Base-by-base conservation (phyloP, 345 rosid genomes). In the Orychophragmus violaceus region DNA sequence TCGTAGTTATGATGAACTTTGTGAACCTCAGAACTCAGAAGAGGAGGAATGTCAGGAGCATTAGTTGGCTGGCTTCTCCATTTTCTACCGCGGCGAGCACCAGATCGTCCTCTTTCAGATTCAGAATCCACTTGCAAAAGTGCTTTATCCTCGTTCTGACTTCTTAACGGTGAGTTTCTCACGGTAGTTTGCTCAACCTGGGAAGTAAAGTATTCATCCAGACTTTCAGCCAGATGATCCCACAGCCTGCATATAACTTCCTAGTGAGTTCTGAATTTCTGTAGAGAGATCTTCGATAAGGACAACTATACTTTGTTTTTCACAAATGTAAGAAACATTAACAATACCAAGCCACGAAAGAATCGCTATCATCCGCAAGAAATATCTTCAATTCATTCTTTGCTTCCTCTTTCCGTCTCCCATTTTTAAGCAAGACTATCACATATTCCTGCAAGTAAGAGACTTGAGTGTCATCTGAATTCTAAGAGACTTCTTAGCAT, bases 281-380 rank as follows among this genome's bases (percentile, higher is more conserved):
- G 13, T 1, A 50, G 17, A 53, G 41, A 51, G 2, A 69, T 23
- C 14, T 27, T 11, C 23, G 7, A 41, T 1, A 44, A 41, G 8
- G 10, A 6, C 8, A 32, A 53, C 3, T 32, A 17, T 44, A n/a
- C 16, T 33, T n/a, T 21, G 65, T 54, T 25, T 45, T 28, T n/a
- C 28, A 5, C 48, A 23, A 19, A 14, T 70, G 58, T 51, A 30
- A 30, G 61, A 67, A 27, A 3, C 1, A 21, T 18, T 1, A 0
- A 28, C 2, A 5, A 27, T 94, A 94, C 99, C 99, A 94, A 16
- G 91, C 59, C 6, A 94, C 86, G 70, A 94, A 94, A 74, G 88
- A 81, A 51, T 80, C 79, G n/a, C 95, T 88, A 61, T 94, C 93
- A 71, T 90, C 95, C 22, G 96, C 93, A 70, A 95, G 77, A 85